These are phyloP conservation scores for Colletotrichum sp. DNA, from an alignment of 2,329 filamentous ascomycete genomes.

Conservation along the genomic window DNA sequence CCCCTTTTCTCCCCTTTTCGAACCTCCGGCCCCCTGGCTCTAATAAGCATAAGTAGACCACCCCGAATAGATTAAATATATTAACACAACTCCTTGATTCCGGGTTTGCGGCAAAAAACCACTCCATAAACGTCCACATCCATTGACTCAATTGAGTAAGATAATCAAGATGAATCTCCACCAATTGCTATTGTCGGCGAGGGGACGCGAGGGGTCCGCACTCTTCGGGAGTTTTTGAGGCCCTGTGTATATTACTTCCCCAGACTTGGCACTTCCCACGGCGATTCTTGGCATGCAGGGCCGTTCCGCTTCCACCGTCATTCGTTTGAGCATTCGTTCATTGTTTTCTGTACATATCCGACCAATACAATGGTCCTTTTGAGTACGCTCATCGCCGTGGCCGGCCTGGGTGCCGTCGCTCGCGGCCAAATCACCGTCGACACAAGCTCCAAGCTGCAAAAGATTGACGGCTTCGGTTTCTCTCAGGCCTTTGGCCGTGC, in stretches of 20 bases:
- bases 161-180: background rate
- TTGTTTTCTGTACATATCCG: background rate
- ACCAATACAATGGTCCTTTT: background rate
- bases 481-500: slow-evolving; percentile 53
- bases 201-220: background rate
- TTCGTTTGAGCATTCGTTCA: background rate
- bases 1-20: background rate
- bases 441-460: slow-evolving; percentile 31
- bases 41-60: background rate
- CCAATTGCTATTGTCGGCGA: background rate
- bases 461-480: slow-evolving; percentile 54
- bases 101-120: background rate
- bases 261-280: background rate
- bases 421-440: slow-evolving; percentile 32
- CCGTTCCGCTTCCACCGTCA: background rate
- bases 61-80: background rate
- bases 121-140: background rate
- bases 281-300: background rate
- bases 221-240: background rate
- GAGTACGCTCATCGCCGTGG: background rate
- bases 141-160: background rate
- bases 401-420: slow-evolving; percentile 4
- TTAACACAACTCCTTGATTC: background rate
- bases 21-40: background rate
- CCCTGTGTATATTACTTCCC: background rate